A percentile compares a stretch with the other conserved stretches of the same genome.
phyloP scores from a whole-genome alignment of 768 basidiomycete species.

The Grammothele lineata region DNA sequence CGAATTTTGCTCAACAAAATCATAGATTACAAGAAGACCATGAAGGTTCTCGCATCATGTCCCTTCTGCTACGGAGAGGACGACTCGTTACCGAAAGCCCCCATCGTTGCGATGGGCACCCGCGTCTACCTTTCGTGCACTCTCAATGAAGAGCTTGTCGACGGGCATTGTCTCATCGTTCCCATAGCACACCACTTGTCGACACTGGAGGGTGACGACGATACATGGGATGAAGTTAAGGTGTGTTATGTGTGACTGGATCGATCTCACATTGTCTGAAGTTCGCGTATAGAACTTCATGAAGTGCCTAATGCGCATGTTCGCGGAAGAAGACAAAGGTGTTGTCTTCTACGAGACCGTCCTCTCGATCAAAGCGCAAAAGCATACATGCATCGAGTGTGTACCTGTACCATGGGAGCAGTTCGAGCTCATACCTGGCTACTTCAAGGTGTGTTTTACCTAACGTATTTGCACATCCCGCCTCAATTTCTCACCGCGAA shows the following conservation, averaged over 20 bases:
- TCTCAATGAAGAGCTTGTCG: conserved; percentile 78
- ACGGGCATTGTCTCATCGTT: conserved; percentile 92
- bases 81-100: conserved; percentile 82
- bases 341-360: conserved; percentile 96
- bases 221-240: conserved; percentile 96
- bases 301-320: conserved; percentile 97
- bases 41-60: conserved; percentile 83
- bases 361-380: conserved; percentile 78
- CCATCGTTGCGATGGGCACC: conserved; percentile 87
- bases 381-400: conserved; percentile 91
- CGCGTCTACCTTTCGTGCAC: conserved; percentile 91
- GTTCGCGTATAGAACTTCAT: conserved; percentile 51
- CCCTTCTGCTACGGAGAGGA: conserved; percentile 92
- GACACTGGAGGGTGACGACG: conserved; percentile 92
- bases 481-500: too few relatives aligned
- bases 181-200: conserved; percentile 92
- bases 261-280: background rate
- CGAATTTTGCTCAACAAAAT: background rate
- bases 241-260: too few relatives aligned
- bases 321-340: conserved; percentile 87
- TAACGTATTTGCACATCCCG: too few relatives aligned
- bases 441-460: conserved; percentile 73
- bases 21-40: conserved; percentile 90
- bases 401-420: conserved; percentile 88
- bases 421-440: conserved; percentile 85